Base-by-base conservation (phyloP, 768 basidiomycete species). In the Daedalea quercina region DNA sequence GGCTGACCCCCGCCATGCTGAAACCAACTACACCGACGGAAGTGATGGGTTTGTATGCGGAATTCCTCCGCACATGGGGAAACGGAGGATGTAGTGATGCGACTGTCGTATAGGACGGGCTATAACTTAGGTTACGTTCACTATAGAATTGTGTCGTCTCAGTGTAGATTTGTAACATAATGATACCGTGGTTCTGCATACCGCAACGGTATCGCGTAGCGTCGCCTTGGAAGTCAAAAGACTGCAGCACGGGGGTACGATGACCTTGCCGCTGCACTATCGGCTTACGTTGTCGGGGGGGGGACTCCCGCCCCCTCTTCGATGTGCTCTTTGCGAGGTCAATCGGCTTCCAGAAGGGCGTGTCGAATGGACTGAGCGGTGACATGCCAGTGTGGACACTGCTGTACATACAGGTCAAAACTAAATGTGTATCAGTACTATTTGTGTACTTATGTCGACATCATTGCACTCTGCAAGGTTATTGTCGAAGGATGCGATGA, bases 81-180 rank as follows among this genome's bases (percentile, higher is more conserved):
- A 28, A 19, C 25, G 25, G 25, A 54, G 25, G 13, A 31, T 24
- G 28, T 13, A 26, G 8, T 9, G 49, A 54, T 37, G 61, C 61
- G 61, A 65, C 60, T 72, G 72, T 72, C 72, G 72, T 73, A 71
- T 73, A 76, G 78, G 77, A 77, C 77, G 75, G n/a, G n/a, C n/a
- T n/a, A 78, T 79, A 79, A 79, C 78, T 80, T 80, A 80, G n/a
- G n/a, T n/a, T n/a, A n/a, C n/a, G n/a, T n/a, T n/a, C n/a, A n/a
- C n/a, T 79, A 82, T 81, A 79, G 81, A 81, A 79, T 81, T 60
- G 53, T 57, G 53, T n/a, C n/a, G n/a, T n/a, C n/a, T n/a, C n/a
- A n/a, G n/a, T n/a, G n/a, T n/a, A 60, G 57, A 57, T 60, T 60
- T 60, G 59, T 54, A 56, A 57, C 59, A 54, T n/a, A n/a, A n/a